Percentiles rank a stretch among this genome's conserved stretches.
phyloP scores from a whole-genome alignment of 495 filamentous ascomycete species.

The Xylaria palmicola region DNA sequence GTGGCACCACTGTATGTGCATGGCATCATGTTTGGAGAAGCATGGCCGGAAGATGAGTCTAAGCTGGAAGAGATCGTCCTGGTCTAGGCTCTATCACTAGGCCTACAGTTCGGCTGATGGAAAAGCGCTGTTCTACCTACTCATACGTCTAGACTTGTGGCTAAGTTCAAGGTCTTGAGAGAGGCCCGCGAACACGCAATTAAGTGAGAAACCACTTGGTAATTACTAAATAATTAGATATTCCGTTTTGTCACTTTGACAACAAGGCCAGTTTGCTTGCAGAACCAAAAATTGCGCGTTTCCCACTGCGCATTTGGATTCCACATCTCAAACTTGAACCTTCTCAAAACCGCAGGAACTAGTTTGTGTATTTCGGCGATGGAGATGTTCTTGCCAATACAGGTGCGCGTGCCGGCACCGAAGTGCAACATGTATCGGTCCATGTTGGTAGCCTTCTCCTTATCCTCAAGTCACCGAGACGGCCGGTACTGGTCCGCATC shows the following conservation, averaged over 20 bases:
- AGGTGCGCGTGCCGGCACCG: constrained; percentile 47
- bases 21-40: neutral
- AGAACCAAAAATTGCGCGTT: constrained; percentile 13
- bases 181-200: too few relatives aligned
- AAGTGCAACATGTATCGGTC: constrained; percentile 50
- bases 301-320: constrained; percentile 7
- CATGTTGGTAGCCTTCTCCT: constrained; percentile 27
- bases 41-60: too few relatives aligned
- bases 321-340: constrained; percentile 43
- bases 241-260: constrained; percentile 9
- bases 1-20: neutral
- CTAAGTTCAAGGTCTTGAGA: too few relatives aligned
- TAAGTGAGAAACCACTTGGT: too few relatives aligned
- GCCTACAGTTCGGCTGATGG: too few relatives aligned
- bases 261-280: constrained; percentile 11
- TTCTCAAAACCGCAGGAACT: constrained; percentile 56
- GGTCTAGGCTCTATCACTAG: too few relatives aligned
- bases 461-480: constrained; percentile 29
- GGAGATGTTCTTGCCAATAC: constrained; percentile 55
- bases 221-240: too few relatives aligned
- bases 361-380: constrained; percentile 61
- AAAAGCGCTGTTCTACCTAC: too few relatives aligned
- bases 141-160: too few relatives aligned
- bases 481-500: constrained; percentile 31
- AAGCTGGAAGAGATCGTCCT: too few relatives aligned